Evolutionary conservation across 2,329 filamentous ascomycete species (phyloP), one percentile per base, ranked within the genome.

Genomic region (Microsporum canis): DNA sequence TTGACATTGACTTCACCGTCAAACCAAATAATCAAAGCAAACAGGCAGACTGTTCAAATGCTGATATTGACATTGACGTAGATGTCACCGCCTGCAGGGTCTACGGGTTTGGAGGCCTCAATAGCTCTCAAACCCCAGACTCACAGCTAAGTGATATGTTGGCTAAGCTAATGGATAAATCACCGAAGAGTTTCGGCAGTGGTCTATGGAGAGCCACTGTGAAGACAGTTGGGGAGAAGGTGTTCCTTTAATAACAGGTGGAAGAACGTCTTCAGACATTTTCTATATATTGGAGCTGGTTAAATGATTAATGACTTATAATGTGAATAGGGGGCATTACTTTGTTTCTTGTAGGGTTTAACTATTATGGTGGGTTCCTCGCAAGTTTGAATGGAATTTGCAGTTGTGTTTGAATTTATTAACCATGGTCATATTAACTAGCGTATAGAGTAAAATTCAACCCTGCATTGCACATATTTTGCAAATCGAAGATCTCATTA

Each of bases 1-100:
- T 76, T 38, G 75, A 77, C 58, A 67, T 77, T 7, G 75, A 77
- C 63, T 76, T 77, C 60, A 71, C 66, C 23, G 67, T 76, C 14
- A 72, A 67, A 39, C 70, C 73, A 4, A 59, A 47, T 2, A 17
- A 61, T 34, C 49, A 65, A 31, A 41, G 57, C 5, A 34, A 41
- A 14, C 10, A 31, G 10, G 29, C 34, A 23, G 58, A 65, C 10
- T 64, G 65, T 5, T 53, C 66, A 33, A 65, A 61, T 27, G 68
- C 71, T 10, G 63, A 64, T 3, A 60, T 76, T 60, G 69, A 71
- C 41, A 67, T 77, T 41, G 69, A 75, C 41, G 72, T 72, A 33
- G 72, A 75, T 51, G 72, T 73, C 1, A 61, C 73, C 12, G 73
- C 72, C 2, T 73, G 68, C 17, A 75, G 75, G 59, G 68, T 76